Base-by-base conservation (phyloP, 225 moss, liverwort and hornwort species). In the Physcomitrellopsis africana region DNA sequence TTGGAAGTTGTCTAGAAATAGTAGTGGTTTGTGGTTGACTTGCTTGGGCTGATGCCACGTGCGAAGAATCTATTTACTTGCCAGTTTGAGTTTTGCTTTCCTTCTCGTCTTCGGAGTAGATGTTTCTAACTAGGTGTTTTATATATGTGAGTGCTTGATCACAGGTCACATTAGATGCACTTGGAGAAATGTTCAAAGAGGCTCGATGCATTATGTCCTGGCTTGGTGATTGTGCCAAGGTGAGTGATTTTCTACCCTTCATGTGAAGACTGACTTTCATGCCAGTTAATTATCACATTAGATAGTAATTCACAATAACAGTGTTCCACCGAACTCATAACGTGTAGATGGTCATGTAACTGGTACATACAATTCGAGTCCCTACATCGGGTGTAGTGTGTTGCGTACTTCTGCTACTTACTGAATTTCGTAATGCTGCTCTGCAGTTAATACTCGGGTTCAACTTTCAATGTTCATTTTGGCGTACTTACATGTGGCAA, bases 191-290 rank as follows among this genome's bases (percentile, higher is more conserved):
- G 90, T 95, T 95, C 60, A 95, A 93, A 53, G 95, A 95, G 78
- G 95, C 95, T 53, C 84, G 93, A 58, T 91, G 85, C 72, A 95
- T 93, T 60, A 95, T 95, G 95, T 75, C 51, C 58, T 95, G 95
- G 95, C 93, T 95, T 67, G 95, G 95, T 63, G 91, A 93, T 61
- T 95, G 93, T 74, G 95, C 95, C 48, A 90, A 86, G 91, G 95
- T 86, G 29, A 69, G 77, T 63, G 47, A 61, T 11, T 42, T 63
- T 32, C 24, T 20, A 47, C 52, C 52, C 55, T 42, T 20, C 26
- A 26, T 43, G 10, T 72, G 12, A 17, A 14, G 66, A 67, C 19
- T 53, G 14, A 9, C 17, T 20, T 29, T 65, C 57, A 43, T 75
- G 41, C 10, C 48, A 69, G 48, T 74, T 11, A 53, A 10, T 60